phyloP scores from a whole-genome alignment of 2,329 filamentous ascomycete species.

The Penicillium sp. region DNA sequence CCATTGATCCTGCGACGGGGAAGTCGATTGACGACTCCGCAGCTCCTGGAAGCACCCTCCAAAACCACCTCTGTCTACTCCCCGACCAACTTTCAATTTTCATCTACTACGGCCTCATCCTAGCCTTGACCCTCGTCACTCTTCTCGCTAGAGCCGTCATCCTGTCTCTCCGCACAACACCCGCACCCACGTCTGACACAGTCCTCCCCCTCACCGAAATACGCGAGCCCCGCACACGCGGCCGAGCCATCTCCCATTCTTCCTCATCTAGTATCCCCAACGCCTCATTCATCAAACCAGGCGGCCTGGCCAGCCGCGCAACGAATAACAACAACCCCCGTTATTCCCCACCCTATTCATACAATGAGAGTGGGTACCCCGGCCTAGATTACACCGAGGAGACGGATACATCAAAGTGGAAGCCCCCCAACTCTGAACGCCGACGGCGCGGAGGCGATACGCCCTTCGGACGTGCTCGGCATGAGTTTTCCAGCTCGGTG shows the following conservation, averaged over 20 bases:
- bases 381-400: slow-evolving; percentile 29
- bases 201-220: slow-evolving; percentile 38
- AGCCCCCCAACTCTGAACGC: slow-evolving; percentile 24
- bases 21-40: slow-evolving; percentile 32
- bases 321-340: slow-evolving; percentile 28
- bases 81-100: slow-evolving; percentile 87
- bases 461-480: slow-evolving; percentile 50
- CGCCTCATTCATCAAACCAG: slow-evolving; percentile 33
- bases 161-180: slow-evolving; percentile 31
- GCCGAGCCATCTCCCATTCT: slow-evolving; percentile 26
- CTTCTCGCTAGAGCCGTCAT: slow-evolving; percentile 52
- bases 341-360: slow-evolving; percentile 25
- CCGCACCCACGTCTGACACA: slow-evolving; percentile 19
- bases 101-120: slow-evolving; percentile 73
- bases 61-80: slow-evolving; percentile 88
- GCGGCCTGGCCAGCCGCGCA: slow-evolving; percentile 35
- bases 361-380: slow-evolving; percentile 31
- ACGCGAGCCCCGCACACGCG: slow-evolving; percentile 30
- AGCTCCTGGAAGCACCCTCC: slow-evolving; percentile 62
- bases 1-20: slow-evolving; percentile 64
- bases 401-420: slow-evolving; percentile 34
- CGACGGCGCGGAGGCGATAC: slow-evolving; percentile 29
- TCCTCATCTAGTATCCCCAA: slow-evolving; percentile 40
- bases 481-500: slow-evolving; percentile 66
- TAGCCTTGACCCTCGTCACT: slow-evolving; percentile 57